Percentiles rank a stretch among this genome's conserved stretches.
These are phyloP conservation scores for Penicillium sp. DNA, from an alignment of 2,329 filamentous ascomycete species.

Conservation along the genomic window DNA sequence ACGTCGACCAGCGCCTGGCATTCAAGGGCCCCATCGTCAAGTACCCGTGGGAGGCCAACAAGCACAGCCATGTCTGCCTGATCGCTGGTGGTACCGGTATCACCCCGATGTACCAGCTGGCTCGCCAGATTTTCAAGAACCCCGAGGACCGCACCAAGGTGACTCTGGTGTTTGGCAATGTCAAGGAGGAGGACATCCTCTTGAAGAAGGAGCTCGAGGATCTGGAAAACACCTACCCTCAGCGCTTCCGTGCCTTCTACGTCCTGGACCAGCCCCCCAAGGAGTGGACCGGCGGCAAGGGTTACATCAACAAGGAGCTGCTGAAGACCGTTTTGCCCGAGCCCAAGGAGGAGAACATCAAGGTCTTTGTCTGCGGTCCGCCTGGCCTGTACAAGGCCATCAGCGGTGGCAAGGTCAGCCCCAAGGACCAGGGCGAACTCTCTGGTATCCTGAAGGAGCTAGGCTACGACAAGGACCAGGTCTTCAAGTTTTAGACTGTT, in stretches of 20 bases:
- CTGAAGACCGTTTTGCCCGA: slow-evolving; percentile 93
- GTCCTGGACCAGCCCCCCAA: slow-evolving; percentile 80
- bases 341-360: slow-evolving; percentile 87
- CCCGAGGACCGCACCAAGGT: slow-evolving; percentile 97
- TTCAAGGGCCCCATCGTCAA: slow-evolving; percentile 97
- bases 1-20: slow-evolving; percentile 75
- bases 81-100: slow-evolving; percentile 95
- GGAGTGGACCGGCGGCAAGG: slow-evolving; percentile 72
- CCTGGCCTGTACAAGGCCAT: slow-evolving; percentile 91
- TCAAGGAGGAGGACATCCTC: slow-evolving; percentile 85
- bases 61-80: slow-evolving; percentile 71
- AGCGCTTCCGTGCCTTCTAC: slow-evolving; percentile 94
- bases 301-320: slow-evolving; percentile 83
- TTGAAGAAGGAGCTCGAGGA: slow-evolving; percentile 79
- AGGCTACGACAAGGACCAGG: slow-evolving; percentile 81
- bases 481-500: slow-evolving; percentile 78
- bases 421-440: slow-evolving; percentile 91
- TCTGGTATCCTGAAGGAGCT: slow-evolving; percentile 77
- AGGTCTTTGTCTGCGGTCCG: slow-evolving; percentile 94
- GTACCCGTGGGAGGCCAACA: slow-evolving; percentile 85
- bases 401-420: slow-evolving; percentile 83
- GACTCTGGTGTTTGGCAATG: slow-evolving; percentile 89
- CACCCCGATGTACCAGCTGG: slow-evolving; percentile 96
- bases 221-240: slow-evolving; percentile 92
- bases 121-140: slow-evolving; percentile 90